phyloP scores from a whole-genome alignment of 345 rosid species.

The Euphorbia peplus region DNA sequence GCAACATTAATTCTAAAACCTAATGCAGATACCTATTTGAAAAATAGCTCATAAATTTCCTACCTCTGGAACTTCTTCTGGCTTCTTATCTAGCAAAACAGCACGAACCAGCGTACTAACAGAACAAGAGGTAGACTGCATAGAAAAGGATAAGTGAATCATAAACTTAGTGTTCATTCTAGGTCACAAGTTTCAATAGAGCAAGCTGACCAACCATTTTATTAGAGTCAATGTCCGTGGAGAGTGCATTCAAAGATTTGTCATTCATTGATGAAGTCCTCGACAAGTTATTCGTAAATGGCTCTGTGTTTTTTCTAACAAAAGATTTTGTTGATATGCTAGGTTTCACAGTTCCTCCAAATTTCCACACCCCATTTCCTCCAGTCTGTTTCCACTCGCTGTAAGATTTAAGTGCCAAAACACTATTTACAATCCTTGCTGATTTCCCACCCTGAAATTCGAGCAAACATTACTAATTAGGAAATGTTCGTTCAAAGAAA shows the following conservation, averaged over 20 bases:
- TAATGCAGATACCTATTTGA: background rate
- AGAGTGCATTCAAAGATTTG: conserved; percentile 30
- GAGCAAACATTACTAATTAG: background rate
- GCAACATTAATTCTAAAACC: background rate
- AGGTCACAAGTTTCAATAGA: conserved; percentile 14
- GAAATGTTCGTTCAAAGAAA: background rate
- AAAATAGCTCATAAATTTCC: conserved; percentile 23
- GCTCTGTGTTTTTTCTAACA: conserved; percentile 69
- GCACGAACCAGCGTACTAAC: conserved; percentile 73
- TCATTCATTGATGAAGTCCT: conserved; percentile 55
- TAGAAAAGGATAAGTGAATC: conserved; percentile 6
- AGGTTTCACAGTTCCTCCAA: conserved; percentile 69
- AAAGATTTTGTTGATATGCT: conserved; percentile 43
- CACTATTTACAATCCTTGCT: conserved; percentile 68
- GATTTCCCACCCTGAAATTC: conserved; percentile 73
- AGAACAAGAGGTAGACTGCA: conserved; percentile 59
- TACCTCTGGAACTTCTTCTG: conserved; percentile 78
- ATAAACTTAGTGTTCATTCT: background rate
- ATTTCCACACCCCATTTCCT: conserved; percentile 78
- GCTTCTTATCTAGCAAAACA: conserved; percentile 68
- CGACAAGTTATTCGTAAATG: conserved; percentile 60
- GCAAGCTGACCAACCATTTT: conserved; percentile 59
- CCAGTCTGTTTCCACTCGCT: conserved; percentile 76
- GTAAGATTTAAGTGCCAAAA: conserved; percentile 78
- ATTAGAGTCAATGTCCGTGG: conserved; percentile 41